phyloP scores from a whole-genome alignment of 768 basidiomycete species.

The Psilocybe cyanescens region DNA sequence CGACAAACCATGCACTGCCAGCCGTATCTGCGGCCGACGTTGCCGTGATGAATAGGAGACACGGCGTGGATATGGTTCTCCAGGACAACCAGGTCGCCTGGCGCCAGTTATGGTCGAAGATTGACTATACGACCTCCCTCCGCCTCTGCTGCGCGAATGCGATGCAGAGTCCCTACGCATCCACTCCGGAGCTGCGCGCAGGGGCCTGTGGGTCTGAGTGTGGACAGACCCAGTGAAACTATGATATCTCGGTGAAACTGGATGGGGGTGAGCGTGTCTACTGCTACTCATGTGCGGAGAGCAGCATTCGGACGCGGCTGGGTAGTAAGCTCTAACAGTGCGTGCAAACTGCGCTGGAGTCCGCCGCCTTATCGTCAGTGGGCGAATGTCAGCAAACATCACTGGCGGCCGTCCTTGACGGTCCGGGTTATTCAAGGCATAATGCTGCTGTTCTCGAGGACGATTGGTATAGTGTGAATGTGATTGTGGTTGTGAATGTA shows the following conservation, averaged over 20 bases:
- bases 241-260: too few species aligned
- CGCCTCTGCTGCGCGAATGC: not conserved
- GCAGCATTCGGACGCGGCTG: not conserved
- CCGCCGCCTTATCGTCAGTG: not conserved
- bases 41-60: not conserved
- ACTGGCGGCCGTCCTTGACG: not conserved
- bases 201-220: too few species aligned
- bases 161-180: not conserved
- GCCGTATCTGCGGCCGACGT: not conserved
- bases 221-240: too few species aligned
- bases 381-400: not conserved
- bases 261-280: not conserved
- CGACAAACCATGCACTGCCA: slow-evolving; percentile 12
- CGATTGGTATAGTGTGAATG: not conserved
- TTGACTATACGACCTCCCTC: not conserved
- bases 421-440: not conserved
- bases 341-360: not conserved
- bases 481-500: too few species aligned
- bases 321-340: not conserved
- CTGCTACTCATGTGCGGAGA: not conserved
- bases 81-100: too few species aligned
- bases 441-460: not conserved
- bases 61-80: too few species aligned
- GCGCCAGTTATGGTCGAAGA: too few species aligned
- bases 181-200: not conserved